Evolutionary conservation across 768 basidiomycete genomes (phyloP).

Genomic region (Serendipita vermifera): DNA sequence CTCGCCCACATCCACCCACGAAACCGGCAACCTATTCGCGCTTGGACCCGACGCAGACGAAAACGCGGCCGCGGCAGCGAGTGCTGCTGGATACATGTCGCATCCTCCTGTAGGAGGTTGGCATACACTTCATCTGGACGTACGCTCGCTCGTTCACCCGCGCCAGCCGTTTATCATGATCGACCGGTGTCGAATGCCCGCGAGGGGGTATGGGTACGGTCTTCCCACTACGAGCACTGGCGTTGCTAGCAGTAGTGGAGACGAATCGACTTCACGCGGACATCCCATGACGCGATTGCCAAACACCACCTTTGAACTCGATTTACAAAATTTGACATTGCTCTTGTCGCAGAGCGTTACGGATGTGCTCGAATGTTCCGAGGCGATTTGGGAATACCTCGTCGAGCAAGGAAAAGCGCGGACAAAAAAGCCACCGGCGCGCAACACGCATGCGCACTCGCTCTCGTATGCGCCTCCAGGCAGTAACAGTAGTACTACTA

Average conservation of each 20-base stretch:
- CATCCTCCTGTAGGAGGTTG: neutral
- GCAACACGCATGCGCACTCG: neutral
- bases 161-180: conserved; percentile 3
- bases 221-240: neutral
- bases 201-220: neutral
- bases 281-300: conserved; percentile 23
- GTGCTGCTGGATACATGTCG: neutral
- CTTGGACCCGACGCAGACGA: no score
- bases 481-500: neutral
- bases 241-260: neutral
- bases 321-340: conserved; percentile 45
- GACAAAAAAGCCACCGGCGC: neutral
- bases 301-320: conserved; percentile 40
- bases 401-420: conserved; percentile 25
- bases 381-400: conserved; percentile 74
- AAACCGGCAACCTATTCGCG: no score
- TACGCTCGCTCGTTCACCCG: neutral
- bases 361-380: conserved; percentile 57
- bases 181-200: neutral
- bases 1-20: neutral
- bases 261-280: neutral
- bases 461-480: neutral
- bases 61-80: no score
- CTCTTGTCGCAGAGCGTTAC: conserved; percentile 48
- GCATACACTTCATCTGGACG: conserved; percentile 6